Conservation (phyloP, 148 eudicot genomes). For the Arctostaphylos glauca region DNA sequence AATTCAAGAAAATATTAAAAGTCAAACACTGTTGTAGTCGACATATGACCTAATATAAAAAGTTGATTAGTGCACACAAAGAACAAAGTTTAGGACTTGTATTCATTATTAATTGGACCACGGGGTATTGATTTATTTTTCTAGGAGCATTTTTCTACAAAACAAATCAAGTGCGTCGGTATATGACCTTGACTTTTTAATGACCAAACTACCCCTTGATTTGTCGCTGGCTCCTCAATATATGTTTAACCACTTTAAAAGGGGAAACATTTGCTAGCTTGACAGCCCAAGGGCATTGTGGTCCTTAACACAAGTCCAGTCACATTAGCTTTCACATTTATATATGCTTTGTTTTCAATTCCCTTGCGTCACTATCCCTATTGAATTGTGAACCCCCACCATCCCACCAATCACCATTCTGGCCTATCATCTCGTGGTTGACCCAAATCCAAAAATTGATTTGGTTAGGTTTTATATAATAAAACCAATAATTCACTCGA, state of each 20-base stretch:
- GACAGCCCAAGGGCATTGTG: background rate
- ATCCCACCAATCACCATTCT: background rate
- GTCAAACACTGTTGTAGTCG: background rate
- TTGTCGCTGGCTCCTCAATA: background rate
- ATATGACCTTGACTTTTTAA: background rate
- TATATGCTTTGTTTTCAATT: background rate
- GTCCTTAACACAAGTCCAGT: background rate
- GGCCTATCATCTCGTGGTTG: background rate
- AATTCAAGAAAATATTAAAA: background rate
- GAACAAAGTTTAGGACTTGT: background rate
- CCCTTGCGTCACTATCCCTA: constrained; percentile 7
- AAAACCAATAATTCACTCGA: too few species aligned
- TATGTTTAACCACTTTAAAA: background rate
- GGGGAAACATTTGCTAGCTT: background rate
- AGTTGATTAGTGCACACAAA: background rate
- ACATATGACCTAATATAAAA: background rate
- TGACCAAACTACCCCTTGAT: constrained; percentile 17
- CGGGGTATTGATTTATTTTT: background rate
- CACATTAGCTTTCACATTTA: background rate
- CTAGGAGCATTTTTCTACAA: background rate
- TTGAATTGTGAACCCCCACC: constrained; percentile 9
- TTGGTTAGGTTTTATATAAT: too few species aligned
- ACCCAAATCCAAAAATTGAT: background rate
- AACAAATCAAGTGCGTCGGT: constrained; percentile 15
- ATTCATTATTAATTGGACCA: background rate